A percentile compares a stretch with the other conserved stretches of the same genome.
Conservation (phyloP, 768 basidiomycete genomes). For the Auricularia sp. region DNA sequence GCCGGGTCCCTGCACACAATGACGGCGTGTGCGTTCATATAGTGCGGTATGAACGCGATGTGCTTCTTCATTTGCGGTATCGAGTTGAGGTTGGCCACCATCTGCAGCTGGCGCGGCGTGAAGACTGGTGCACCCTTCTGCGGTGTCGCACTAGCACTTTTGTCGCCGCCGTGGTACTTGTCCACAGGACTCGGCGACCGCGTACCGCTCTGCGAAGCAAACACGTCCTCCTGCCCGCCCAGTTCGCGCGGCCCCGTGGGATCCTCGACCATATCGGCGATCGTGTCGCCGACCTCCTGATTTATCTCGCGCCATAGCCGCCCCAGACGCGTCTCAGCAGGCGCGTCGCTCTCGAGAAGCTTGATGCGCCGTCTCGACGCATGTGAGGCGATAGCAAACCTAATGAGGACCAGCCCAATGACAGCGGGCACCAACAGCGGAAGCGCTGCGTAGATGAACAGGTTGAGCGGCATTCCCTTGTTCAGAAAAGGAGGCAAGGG, state of each 20-base stretch:
- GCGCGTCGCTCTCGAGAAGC: constrained; percentile 46
- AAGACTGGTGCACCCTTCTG: constrained; percentile 25
- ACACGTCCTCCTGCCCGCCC: neutral
- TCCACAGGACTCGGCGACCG: neutral
- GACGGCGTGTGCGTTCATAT: constrained; percentile 58
- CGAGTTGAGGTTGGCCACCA: constrained; percentile 51
- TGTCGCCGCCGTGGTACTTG: neutral
- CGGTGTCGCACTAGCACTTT: neutral
- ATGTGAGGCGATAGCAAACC: constrained; percentile 47
- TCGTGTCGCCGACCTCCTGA: constrained; percentile 46
- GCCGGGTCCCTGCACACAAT: constrained; percentile 63
- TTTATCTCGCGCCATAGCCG: constrained; percentile 52
- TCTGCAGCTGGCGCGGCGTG: constrained; percentile 45
- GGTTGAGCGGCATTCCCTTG: constrained; percentile 56
- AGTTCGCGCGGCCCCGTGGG: neutral
- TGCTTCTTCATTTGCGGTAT: constrained; percentile 64
- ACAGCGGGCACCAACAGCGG: constrained; percentile 59
- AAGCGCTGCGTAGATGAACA: constrained; percentile 44
- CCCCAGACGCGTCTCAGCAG: constrained; percentile 34
- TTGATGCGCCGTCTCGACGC: constrained; percentile 57
- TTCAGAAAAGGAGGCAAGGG: constrained; percentile 52
- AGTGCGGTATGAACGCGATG: constrained; percentile 48
- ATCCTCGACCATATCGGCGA: constrained; percentile 49
- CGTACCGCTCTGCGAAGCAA: neutral
- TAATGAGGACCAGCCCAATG: constrained; percentile 43